phyloP scores from a whole-genome alignment of 1,284 basidiomycete genomes.

The Exsudoporus floridanus region DNA sequence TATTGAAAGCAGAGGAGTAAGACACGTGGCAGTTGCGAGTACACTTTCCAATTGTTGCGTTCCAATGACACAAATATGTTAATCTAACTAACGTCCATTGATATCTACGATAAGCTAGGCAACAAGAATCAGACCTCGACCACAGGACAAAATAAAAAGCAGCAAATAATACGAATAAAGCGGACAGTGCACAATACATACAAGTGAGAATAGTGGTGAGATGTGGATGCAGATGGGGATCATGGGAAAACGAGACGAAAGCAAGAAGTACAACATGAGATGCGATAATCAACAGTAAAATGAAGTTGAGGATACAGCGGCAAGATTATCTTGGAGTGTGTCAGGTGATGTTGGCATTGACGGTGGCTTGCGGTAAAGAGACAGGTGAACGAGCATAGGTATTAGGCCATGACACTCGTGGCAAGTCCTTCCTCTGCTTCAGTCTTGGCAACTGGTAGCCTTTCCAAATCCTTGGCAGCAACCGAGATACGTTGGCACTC shows the following conservation, averaged over 20 bases:
- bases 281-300: too few relatives aligned
- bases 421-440: slow-evolving; percentile 27
- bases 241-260: too few relatives aligned
- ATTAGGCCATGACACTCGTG: slow-evolving; percentile 31
- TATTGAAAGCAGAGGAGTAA: background rate
- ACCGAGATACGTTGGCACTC: slow-evolving; percentile 48
- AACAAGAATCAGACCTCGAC: slow-evolving; percentile 22
- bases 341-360: slow-evolving; percentile 21
- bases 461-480: slow-evolving; percentile 30
- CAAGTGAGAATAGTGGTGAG: background rate
- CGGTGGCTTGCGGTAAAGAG: slow-evolving; percentile 13
- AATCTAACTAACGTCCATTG: slow-evolving; percentile 19
- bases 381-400: slow-evolving; percentile 6
- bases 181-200: background rate
- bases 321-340: slow-evolving; percentile 19
- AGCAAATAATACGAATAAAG: slow-evolving; percentile 28
- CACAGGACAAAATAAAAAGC: slow-evolving; percentile 1
- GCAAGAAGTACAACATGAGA: too few relatives aligned
- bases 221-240: too few relatives aligned
- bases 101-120: slow-evolving; percentile 35
- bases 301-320: too few relatives aligned
- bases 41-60: slow-evolving; percentile 7
- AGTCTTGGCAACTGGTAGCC: slow-evolving; percentile 21
- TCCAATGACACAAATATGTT: slow-evolving; percentile 25
- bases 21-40: background rate